Base-by-base conservation (phyloP, 805 yeast species). In the Lipomyces oligophaga region DNA sequence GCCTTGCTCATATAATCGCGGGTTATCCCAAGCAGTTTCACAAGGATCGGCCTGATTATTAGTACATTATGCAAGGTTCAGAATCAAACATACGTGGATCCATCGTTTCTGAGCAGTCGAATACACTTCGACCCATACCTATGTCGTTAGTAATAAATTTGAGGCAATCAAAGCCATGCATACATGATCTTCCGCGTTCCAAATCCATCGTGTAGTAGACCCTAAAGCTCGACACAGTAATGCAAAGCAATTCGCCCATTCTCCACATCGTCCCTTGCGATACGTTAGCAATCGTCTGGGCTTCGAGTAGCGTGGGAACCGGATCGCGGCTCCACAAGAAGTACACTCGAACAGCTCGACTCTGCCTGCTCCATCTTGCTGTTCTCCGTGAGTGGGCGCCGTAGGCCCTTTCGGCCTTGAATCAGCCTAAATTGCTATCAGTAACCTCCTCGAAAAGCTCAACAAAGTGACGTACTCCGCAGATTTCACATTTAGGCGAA, bases 161-260 rank as follows among this genome's bases (percentile, higher is more conserved):
- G 16, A 8, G 3, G 6, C 18, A 2, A 11, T 6, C 24, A n/a
- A 24, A 60, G 33, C 18, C 5, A 3, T 15, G 32, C 46, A 27
- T 1, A 86, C 97, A 63, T 90, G 97, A 63, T 90, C 97, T 62
- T 90, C 97, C 5, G 76, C 69, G 63, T 87, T 88, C 94, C 94
- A 85, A 1, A 89, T 68, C 60, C 83, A 88, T 41, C 97, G 67
- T 1, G 78, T 77, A 22, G 78, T 70, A 3, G 79, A 60, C 0
- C 82, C 85, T 34, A 89, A 67, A 0, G 95, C 78, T 22, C 80
- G 72, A 43, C 89, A 67, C 1, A 88, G 66, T 28, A 86, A 68
- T 36, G 84, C 73, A 61, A 89, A 88, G 53, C 90, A 79, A 57
- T 85, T 84, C 45, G 89, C 90, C 95, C 95, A 90, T 63, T 90